Evolutionary conservation across 1,139 yeast genomes (phyloP).

Genomic region (Diutina catenulata): DNA sequence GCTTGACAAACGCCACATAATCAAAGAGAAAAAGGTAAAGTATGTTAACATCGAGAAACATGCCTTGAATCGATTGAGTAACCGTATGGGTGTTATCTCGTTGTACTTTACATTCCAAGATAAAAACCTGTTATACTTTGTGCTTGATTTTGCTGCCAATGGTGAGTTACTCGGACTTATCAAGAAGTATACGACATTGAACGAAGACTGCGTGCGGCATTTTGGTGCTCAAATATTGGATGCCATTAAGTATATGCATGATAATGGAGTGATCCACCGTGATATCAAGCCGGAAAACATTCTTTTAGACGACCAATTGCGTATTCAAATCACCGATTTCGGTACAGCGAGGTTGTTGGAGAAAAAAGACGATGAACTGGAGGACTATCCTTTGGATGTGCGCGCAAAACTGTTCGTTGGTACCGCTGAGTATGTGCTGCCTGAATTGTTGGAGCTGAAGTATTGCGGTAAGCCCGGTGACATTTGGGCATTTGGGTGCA

Average conservation of each 20-base stretch:
- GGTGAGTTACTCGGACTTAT: slow-evolving; percentile 82
- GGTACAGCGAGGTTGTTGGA: slow-evolving; percentile 64
- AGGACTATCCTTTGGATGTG: slow-evolving; percentile 35
- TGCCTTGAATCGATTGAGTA: slow-evolving; percentile 74
- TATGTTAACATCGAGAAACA: slow-evolving; percentile 84
- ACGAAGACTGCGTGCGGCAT: slow-evolving; percentile 67
- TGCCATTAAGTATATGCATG: slow-evolving; percentile 59
- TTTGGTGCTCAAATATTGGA: slow-evolving; percentile 54
- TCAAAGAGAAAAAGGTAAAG: slow-evolving; percentile 88
- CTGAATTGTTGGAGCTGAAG: slow-evolving; percentile 57
- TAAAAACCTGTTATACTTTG: slow-evolving; percentile 77
- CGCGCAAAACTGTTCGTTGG: slow-evolving; percentile 69
- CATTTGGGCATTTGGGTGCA: slow-evolving; percentile 77
- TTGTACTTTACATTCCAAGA: slow-evolving; percentile 92
- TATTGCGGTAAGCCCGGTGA: slow-evolving; percentile 69
- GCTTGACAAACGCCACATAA: slow-evolving; percentile 85
- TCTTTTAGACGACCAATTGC: slow-evolving; percentile 48
- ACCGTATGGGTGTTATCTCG: slow-evolving; percentile 63
- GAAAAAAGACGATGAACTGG: slow-evolving; percentile 26
- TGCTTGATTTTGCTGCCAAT: slow-evolving; percentile 82
- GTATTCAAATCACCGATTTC: slow-evolving; percentile 67
- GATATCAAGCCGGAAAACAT: slow-evolving; percentile 75
- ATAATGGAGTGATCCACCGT: slow-evolving; percentile 67
- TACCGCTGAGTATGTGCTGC: slow-evolving; percentile 76
- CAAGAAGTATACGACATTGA: slow-evolving; percentile 66